Conservation (phyloP, 2,329 filamentous ascomycete genomes). For the Lasiodiplodia hormozganensis region DNA sequence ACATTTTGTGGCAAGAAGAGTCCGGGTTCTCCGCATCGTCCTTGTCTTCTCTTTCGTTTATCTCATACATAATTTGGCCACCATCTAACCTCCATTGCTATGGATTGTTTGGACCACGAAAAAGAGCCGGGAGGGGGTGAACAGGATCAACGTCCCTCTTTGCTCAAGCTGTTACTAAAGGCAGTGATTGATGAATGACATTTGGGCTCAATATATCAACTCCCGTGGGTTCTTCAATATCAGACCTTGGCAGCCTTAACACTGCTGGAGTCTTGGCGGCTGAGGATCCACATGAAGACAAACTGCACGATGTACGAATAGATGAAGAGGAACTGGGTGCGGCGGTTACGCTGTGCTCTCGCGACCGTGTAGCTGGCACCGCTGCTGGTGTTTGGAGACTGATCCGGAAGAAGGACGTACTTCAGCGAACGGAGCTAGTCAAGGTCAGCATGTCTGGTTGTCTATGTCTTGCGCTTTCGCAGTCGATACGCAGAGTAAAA, state of each 20-base stretch:
- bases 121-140: neutral
- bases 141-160: neutral
- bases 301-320: constrained; percentile 96
- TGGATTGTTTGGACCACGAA: neutral
- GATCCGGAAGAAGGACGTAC: constrained; percentile 93
- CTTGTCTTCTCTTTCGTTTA: neutral
- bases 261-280: constrained; percentile 21
- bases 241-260: constrained; percentile 8
- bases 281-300: constrained; percentile 81
- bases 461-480: too few species aligned
- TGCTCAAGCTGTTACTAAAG: neutral
- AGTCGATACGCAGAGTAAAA: neutral
- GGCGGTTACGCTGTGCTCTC: constrained; percentile 81
- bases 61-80: neutral
- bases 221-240: neutral
- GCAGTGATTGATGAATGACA: neutral
- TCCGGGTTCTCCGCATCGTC: neutral
- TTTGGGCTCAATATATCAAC: neutral
- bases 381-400: constrained; percentile 65
- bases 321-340: constrained; percentile 90
- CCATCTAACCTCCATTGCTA: neutral
- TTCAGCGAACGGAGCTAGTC: constrained; percentile 86
- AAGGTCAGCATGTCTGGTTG: neutral
- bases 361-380: constrained; percentile 74
- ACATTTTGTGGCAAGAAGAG: neutral